Evolutionary conservation across 2,329 filamentous ascomycete species (phyloP).

Genomic region (Polytolypa hystricis): DNA sequence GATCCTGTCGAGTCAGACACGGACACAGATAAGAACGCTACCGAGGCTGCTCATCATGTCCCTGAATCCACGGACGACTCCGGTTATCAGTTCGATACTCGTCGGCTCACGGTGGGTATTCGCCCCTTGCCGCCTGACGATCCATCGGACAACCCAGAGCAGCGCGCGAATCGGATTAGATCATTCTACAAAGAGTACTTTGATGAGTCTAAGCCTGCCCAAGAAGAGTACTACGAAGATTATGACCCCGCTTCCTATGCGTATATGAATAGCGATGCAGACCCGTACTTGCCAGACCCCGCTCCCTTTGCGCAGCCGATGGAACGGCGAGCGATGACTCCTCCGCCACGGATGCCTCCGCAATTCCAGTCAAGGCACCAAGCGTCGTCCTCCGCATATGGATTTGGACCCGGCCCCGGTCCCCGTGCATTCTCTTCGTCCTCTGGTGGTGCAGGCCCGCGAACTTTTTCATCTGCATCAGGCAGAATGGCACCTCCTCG

Average conservation of each 20-base stretch:
- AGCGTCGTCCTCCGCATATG: conserved; percentile 18
- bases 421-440: conserved; percentile 10
- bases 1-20: conserved; percentile 13
- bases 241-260: conserved; percentile 35
- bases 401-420: conserved; percentile 15
- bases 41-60: conserved; percentile 12
- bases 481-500: conserved; percentile 40
- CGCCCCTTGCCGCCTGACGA: conserved; percentile 83
- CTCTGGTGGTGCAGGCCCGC: conserved; percentile 36
- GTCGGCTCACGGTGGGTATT: conserved; percentile 50
- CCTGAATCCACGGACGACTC: conserved; percentile 16
- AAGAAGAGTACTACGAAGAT: conserved; percentile 59
- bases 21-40: conserved; percentile 11
- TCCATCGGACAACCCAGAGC: conserved; percentile 79
- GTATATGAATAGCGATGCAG: conserved; percentile 11
- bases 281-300: conserved; percentile 23
- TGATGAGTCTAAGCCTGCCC: conserved; percentile 59
- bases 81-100: conserved; percentile 28
- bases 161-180: conserved; percentile 87
- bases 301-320: conserved; percentile 72
- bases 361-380: conserved; percentile 36
- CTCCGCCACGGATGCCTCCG: conserved; percentile 61
- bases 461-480: conserved; percentile 55
- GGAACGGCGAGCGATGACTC: conserved; percentile 87
- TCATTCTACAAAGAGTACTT: conserved; percentile 99